These are phyloP conservation scores for Penicillium glabrum DNA, from an alignment of 2,329 filamentous ascomycete species.

Conservation along the genomic window DNA sequence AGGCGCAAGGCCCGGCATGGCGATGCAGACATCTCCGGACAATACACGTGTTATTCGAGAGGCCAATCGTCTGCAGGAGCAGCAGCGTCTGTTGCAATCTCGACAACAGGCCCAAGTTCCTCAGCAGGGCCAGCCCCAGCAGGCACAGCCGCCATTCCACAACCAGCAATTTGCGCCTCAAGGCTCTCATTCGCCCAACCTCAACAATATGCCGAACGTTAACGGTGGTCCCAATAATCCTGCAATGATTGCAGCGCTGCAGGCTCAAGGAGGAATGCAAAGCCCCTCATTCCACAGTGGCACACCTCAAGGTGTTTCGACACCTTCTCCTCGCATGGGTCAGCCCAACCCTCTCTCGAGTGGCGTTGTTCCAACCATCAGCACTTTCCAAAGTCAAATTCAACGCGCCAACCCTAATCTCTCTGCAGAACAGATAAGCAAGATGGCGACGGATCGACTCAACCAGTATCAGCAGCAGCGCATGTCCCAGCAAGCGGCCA, in stretches of 20 bases:
- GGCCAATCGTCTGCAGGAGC: constrained; percentile 48
- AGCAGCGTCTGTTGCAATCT: constrained; percentile 63
- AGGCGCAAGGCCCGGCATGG: constrained; percentile 38
- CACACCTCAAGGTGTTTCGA: constrained; percentile 41
- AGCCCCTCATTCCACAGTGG: constrained; percentile 45
- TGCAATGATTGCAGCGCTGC: constrained; percentile 47
- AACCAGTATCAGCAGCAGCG: constrained; percentile 48
- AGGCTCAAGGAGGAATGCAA: constrained; percentile 42
- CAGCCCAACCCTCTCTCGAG: constrained; percentile 53
- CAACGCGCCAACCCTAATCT: constrained; percentile 53
- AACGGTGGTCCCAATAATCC: constrained; percentile 43
- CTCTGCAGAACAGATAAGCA: constrained; percentile 55
- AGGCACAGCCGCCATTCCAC: constrained; percentile 39
- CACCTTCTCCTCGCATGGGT: constrained; percentile 48
- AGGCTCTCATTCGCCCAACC: constrained; percentile 46
- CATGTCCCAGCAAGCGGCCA: constrained; percentile 51
- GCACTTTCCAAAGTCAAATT: constrained; percentile 53
- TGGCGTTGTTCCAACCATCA: constrained; percentile 56
- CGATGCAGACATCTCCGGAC: constrained; percentile 57
- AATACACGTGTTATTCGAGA: constrained; percentile 50
- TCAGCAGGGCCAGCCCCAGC: constrained; percentile 33
- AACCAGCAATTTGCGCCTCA: constrained; percentile 42
- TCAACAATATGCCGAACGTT: constrained; percentile 43
- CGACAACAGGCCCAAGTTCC: constrained; percentile 39
- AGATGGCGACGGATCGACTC: constrained; percentile 53